These are phyloP conservation scores for Penicillium sp. DNA, from an alignment of 2,329 filamentous ascomycete genomes.

Conservation along the genomic window DNA sequence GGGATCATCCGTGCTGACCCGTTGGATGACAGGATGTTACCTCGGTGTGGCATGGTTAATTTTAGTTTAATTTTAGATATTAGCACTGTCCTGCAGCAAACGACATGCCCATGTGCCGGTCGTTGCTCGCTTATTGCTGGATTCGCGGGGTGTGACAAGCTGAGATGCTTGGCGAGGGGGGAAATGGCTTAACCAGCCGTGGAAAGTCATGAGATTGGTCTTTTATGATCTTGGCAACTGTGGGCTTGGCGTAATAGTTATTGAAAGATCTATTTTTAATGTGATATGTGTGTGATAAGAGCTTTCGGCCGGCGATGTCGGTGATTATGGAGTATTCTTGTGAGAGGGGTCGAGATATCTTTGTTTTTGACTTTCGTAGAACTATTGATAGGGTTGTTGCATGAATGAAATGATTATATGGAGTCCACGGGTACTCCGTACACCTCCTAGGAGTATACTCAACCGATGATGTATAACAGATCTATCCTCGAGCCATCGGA, in stretches of 20 bases:
- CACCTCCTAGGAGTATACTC: not conserved
- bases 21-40: not conserved
- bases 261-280: conserved; percentile 1
- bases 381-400: not conserved
- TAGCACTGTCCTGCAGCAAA: not conserved
- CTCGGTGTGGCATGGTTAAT: not conserved
- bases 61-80: conserved; percentile 3
- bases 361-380: not conserved
- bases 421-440: too few species aligned
- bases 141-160: not conserved
- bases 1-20: not conserved
- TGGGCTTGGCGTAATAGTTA: not conserved
- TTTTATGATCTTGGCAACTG: not conserved
- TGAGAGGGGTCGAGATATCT: not conserved
- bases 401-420: not conserved
- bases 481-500: conserved; percentile 13
- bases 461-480: not conserved
- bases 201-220: not conserved
- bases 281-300: conserved; percentile 4
- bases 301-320: not conserved
- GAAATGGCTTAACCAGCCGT: not conserved
- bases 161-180: conserved; percentile 8
- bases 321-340: not conserved
- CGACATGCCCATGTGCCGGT: not conserved
- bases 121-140: not conserved